These are phyloP conservation scores for Hirschioporus abietinus DNA, from an alignment of 768 basidiomycete genomes.

Conservation along the genomic window DNA sequence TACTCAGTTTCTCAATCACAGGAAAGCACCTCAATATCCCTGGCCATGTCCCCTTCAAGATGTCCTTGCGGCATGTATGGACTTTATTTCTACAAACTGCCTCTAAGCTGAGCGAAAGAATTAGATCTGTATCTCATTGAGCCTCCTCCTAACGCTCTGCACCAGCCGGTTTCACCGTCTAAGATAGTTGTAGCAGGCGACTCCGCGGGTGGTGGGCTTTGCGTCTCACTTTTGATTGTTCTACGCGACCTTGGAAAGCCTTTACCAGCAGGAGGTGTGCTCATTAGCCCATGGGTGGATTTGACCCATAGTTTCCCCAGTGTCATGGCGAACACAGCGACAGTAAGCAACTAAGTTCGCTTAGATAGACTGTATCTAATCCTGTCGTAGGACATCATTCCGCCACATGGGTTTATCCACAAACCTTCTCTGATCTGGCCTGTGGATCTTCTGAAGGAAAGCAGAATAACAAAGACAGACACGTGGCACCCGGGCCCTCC, in stretches of 20 bases:
- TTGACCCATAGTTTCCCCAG: slow-evolving; percentile 95
- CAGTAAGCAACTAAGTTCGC: slow-evolving; percentile 21
- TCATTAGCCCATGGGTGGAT: slow-evolving; percentile 92
- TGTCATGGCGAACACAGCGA: slow-evolving; percentile 75
- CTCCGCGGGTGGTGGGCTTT: slow-evolving; percentile 88
- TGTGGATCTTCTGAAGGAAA: slow-evolving; percentile 53
- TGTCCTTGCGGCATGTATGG: slow-evolving; percentile 77
- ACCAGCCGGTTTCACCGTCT: slow-evolving; percentile 72
- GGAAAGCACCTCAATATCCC: slow-evolving; percentile 94
- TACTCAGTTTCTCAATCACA: slow-evolving; percentile 47
- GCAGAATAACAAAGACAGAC: slow-evolving; percentile 35
- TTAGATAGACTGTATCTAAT: not conserved
- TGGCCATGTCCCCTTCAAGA: slow-evolving; percentile 94
- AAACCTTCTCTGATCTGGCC: slow-evolving; percentile 79
- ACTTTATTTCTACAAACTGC: not conserved
- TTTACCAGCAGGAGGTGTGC: slow-evolving; percentile 77
- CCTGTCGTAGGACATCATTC: slow-evolving; percentile 59
- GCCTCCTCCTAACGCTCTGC: slow-evolving; percentile 74
- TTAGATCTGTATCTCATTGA: slow-evolving; percentile 82
- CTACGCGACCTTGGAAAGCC: slow-evolving; percentile 83
- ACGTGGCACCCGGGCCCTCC: slow-evolving; percentile 53
- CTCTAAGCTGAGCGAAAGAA: not conserved
- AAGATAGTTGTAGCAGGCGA: slow-evolving; percentile 87
- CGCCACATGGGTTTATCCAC: slow-evolving; percentile 65
- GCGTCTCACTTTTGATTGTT: slow-evolving; percentile 76